Conservation (phyloP, 1,139 yeast genomes). For the Pichia cactophila region DNA sequence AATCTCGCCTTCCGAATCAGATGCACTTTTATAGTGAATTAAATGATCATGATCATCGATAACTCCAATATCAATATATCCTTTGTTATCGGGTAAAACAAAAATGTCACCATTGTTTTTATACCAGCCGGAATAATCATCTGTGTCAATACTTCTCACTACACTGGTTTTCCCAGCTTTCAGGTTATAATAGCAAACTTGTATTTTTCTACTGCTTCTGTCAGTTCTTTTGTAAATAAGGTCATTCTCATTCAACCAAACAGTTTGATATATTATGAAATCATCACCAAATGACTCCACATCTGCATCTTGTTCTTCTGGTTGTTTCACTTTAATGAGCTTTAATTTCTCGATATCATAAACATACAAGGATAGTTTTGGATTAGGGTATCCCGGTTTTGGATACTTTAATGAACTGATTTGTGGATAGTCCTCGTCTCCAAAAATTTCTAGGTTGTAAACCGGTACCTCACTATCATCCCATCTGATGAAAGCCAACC, state of each 20-base stretch:
- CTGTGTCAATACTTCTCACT: constrained; percentile 39
- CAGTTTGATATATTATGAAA: constrained; percentile 58
- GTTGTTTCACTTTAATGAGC: constrained; percentile 19
- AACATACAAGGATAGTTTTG: constrained; percentile 44
- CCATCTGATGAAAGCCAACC: constrained; percentile 55
- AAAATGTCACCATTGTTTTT: constrained; percentile 30
- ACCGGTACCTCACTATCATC: constrained; percentile 67
- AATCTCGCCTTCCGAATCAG: constrained; percentile 33
- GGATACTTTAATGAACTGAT: constrained; percentile 66
- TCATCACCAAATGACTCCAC: constrained; percentile 35
- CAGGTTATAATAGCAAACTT: constrained; percentile 43
- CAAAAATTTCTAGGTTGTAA: constrained; percentile 58
- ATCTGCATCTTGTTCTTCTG: constrained; percentile 16
- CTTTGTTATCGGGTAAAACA: constrained; percentile 33
- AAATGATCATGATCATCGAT: constrained; percentile 60
- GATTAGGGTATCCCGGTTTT: constrained; percentile 77
- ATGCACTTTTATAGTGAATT: constrained; percentile 45
- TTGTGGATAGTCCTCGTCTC: constrained; percentile 49
- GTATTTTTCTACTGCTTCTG: constrained; percentile 55
- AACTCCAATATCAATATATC: constrained; percentile 72
- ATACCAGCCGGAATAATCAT: constrained; percentile 53
- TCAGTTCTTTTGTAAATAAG: constrained; percentile 64
- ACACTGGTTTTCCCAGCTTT: constrained; percentile 28
- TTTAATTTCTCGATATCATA: constrained; percentile 31
- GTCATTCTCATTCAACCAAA: constrained; percentile 54